Evolutionary conservation across 2,329 filamentous ascomycete genomes (phyloP).

Genomic region (Cercospora sojina): DNA sequence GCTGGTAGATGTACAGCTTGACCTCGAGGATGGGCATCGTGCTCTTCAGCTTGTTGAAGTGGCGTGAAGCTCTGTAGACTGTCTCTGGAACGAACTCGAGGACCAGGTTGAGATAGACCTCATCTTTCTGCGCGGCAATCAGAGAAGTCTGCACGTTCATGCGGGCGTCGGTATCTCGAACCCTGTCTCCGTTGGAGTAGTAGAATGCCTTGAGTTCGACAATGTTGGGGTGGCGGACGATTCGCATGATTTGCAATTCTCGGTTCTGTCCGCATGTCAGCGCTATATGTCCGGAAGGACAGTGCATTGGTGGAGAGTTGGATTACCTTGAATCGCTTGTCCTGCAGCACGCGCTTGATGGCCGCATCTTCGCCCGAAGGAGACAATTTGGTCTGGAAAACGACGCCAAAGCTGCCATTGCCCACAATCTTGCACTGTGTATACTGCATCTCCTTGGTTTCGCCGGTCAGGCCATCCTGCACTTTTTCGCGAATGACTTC

Average conservation of each 20-base stretch:
- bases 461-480: slow-evolving; percentile 94
- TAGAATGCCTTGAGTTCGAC: slow-evolving; percentile 99
- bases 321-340: slow-evolving; percentile 96
- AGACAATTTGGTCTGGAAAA: slow-evolving; percentile 98
- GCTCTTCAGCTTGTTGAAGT: slow-evolving; percentile 99
- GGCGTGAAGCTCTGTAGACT: slow-evolving; percentile 94
- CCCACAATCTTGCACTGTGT: slow-evolving; percentile 99
- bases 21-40: slow-evolving; percentile 99
- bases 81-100: slow-evolving; percentile 98
- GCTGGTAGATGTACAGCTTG: slow-evolving; percentile 99
- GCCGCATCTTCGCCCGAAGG: slow-evolving; percentile 97
- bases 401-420: slow-evolving; percentile 97
- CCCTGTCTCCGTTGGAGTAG: slow-evolving; percentile 97
- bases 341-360: slow-evolving; percentile 97
- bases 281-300: slow-evolving; percentile 32
- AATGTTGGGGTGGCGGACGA: slow-evolving; percentile 97
- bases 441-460: slow-evolving; percentile 95
- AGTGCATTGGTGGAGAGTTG: background rate
- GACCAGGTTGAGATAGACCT: slow-evolving; percentile 97
- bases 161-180: slow-evolving; percentile 49
- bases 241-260: slow-evolving; percentile 99
- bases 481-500: slow-evolving; percentile 99
- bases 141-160: slow-evolving; percentile 41
- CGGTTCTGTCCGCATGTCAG: slow-evolving; percentile 67
- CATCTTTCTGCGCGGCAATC: slow-evolving; percentile 63